These are phyloP conservation scores for Yarrowia sp. DNA, from an alignment of 805 yeast species.

Conservation along the genomic window DNA sequence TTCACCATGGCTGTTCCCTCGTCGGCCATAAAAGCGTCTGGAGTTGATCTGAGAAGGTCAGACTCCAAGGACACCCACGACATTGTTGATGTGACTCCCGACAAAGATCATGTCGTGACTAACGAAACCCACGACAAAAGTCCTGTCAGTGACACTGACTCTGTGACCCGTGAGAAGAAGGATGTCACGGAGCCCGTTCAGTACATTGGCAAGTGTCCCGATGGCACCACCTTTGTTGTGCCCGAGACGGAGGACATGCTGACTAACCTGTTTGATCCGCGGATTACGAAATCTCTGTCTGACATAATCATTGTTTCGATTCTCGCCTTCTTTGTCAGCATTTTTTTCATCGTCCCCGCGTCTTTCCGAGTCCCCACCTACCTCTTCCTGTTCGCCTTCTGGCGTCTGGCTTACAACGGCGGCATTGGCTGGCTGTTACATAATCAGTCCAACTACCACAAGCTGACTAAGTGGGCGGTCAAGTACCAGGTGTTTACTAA, in stretches of 20 bases:
- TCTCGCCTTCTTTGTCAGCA: slow-evolving; percentile 40
- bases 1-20: slow-evolving; percentile 21
- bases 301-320: slow-evolving; percentile 59
- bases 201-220: slow-evolving; percentile 36
- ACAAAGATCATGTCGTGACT: neutral
- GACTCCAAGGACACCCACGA: too few species aligned
- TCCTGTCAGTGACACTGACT: neutral
- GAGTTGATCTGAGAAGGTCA: neutral
- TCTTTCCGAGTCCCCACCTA: slow-evolving; percentile 43
- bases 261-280: slow-evolving; percentile 74
- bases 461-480: slow-evolving; percentile 53
- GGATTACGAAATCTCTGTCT: slow-evolving; percentile 61
- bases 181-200: neutral
- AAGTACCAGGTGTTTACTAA: slow-evolving; percentile 48
- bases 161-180: neutral
- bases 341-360: slow-evolving; percentile 36
- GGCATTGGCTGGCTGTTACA: slow-evolving; percentile 74
- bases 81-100: too few species aligned
- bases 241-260: slow-evolving; percentile 83
- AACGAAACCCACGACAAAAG: too few species aligned
- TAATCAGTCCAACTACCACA: slow-evolving; percentile 59
- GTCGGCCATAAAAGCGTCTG: slow-evolving; percentile 20
- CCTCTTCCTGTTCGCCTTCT: slow-evolving; percentile 58
- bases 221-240: slow-evolving; percentile 39
- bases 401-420: slow-evolving; percentile 73